Evolutionary conservation across 2,329 filamentous ascomycete genomes (phyloP), one percentile per base, ranked within the genome.

Genomic region (Fusarium humuli): DNA sequence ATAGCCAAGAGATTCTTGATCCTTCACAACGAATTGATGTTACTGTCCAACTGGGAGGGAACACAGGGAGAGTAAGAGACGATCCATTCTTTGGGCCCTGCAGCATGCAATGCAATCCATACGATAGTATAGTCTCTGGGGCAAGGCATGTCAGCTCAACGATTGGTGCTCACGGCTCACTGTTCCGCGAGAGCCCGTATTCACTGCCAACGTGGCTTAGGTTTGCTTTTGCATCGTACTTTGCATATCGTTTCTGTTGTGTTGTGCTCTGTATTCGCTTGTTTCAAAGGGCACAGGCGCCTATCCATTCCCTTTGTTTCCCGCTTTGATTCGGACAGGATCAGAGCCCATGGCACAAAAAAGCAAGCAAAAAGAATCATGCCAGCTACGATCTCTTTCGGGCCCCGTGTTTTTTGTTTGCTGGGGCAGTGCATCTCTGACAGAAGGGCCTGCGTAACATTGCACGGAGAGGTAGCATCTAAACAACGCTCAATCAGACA

Each of bases 131-230:
- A 57, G 56, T 62, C 60, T 68, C 53, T 55, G 30, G 57, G 60
- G 65, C 60, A 57, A 55, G 68, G 57, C 25, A 52, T 57, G 46
- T 62, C 56, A 40, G 65, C 44, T 41, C 45, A 58, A 58, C 60
- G 52, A 71, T 71, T 71, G 69, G 69, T 53, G 53, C 37, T 58
- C 44, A 61, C 48, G 55, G 53, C 37, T 54, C 56, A 45, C n/a
- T 20, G 50, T 41, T 40, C 62, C 50, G 64, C 58, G 55, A 48
- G 59, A 71, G 45, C 68, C 68, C 64, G 68, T 69, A 71, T 71
- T 69, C 68, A 71, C 32, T 67, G 45, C 57, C 68, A 57, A 71
- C 64, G 65, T 71, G 69, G 68, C 65, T 69, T 71, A 29, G 49
- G 20, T 52, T 13, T 40, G 30, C 48, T 25, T 50, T 14, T 40